Base-by-base conservation (phyloP, 345 rosid genomes). In the Gossypium anomalum region DNA sequence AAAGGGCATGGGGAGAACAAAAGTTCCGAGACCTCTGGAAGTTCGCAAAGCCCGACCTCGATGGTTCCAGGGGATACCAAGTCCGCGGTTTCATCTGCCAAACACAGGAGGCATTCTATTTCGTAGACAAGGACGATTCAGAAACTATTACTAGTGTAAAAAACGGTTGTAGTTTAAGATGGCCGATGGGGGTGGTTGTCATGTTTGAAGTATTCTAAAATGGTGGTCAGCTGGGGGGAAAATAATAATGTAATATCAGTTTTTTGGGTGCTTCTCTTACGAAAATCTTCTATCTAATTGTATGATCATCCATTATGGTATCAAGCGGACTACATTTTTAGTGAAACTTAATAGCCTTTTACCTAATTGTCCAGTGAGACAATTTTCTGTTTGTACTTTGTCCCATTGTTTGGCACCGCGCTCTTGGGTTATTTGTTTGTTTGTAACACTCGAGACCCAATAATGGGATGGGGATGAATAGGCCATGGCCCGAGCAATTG, bases 11-110 rank as follows among this genome's bases (percentile, higher is more conserved):
- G 77, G 43, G 87, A 85, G 80, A 89, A 83, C 76, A 85, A 79
- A 83, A 88, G 97, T 71, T 91, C 95, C 5, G 92, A 89, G 78
- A 91, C 97, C 0, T 91, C 98, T 0, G 95, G 89, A 17, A 91
- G 98, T 82, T 93, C 98, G 0, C 93, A 89, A 67, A 91, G 98
- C 81, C 97, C 97, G 17, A 83, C 88, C 9, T 89, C 90, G 0
- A 55, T 87, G 78, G 88, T 76, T 82, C 91, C 88, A 13, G 91
- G 88, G 16, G 91, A 87, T 64, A 75, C 77, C 6, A 91, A 56
- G 60, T 56, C 60, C 13, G 2, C 23, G 9, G 13, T 13, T 20
- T 56, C 60, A 56, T 56, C 27, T 56, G 23, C 60, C 19, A 56
- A 19, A 56, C 60, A 9, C 27, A 56, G 60, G 60, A 56, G 60